Evolutionary conservation across 768 basidiomycete genomes (phyloP).

Genomic region (Agaricus blazei): DNA sequence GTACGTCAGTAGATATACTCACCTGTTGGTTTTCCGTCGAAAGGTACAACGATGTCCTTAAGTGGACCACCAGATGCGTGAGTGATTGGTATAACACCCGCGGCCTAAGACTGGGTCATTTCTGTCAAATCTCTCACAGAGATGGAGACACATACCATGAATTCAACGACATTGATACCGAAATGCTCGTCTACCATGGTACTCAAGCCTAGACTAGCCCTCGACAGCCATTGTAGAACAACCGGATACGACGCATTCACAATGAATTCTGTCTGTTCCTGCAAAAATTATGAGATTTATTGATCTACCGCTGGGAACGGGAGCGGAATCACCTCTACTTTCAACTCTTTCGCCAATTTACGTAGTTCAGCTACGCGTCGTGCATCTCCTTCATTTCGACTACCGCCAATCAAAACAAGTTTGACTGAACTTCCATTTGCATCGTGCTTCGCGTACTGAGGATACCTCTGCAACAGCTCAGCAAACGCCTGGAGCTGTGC

Average conservation of each 20-base stretch:
- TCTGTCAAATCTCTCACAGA: not conserved
- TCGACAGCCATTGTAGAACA: slow-evolving; percentile 66
- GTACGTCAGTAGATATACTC: slow-evolving; percentile 5
- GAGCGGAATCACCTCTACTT: slow-evolving; percentile 44
- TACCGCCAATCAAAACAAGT: slow-evolving; percentile 80
- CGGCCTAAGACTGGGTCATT: slow-evolving; percentile 55
- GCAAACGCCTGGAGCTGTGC: slow-evolving; percentile 72
- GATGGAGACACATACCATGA: slow-evolving; percentile 63
- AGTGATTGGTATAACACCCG: slow-evolving; percentile 86
- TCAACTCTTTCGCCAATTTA: slow-evolving; percentile 53
- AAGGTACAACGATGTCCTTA: slow-evolving; percentile 86
- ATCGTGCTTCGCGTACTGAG: slow-evolving; percentile 43
- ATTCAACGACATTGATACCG: slow-evolving; percentile 96
- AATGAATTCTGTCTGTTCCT: slow-evolving; percentile 73
- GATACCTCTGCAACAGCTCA: slow-evolving; percentile 49
- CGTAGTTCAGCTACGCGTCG: slow-evolving; percentile 60
- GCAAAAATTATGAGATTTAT: slow-evolving; percentile 14
- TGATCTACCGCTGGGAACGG: too few relatives aligned
- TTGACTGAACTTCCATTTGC: slow-evolving; percentile 29
- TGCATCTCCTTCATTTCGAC: slow-evolving; percentile 74
- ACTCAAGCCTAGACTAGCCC: slow-evolving; percentile 80
- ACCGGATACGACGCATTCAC: slow-evolving; percentile 78
- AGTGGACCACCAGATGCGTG: slow-evolving; percentile 93
- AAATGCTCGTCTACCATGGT: slow-evolving; percentile 99
- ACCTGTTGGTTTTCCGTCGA: slow-evolving; percentile 67